Base-by-base conservation (phyloP, 2,329 filamentous ascomycete genomes). In the Paecilomyces niveus region DNA sequence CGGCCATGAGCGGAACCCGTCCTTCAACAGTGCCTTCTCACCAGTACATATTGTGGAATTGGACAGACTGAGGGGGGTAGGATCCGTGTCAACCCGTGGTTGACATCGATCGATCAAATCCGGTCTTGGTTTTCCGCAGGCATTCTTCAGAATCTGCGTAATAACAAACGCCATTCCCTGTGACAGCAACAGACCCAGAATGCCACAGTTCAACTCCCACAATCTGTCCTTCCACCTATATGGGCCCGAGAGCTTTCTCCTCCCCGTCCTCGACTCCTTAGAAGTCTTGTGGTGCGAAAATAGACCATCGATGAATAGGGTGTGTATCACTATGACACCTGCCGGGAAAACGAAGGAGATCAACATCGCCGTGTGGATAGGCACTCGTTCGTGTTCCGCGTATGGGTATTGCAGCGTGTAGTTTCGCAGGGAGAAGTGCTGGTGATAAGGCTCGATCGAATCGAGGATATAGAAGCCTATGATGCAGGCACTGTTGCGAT, bases 151-250 rank as follows among this genome's bases (percentile, higher is more conserved):
- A 3, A 78, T 79, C 39, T 81, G 80, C 3, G 83, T 85, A 54
- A 85, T 81, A 22, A 83, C 78, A 66, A 85, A 85, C 0, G 81
- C 78, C n/a, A 80, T 70, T 13, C 75, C 80, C 58, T 83, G 79
- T 32, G 81, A 78, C 49, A 85, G 68, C 15, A 81, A 66, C 58
- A 85, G 69, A n/a, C 83, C 83, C 26, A 85, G 67, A 10, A 85
- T 77, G 2, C 83, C 83, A 63, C 83, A 85, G 64, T 85, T 85
- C 65, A 85, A 72, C 68, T 85, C 82, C 83, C 83, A 85, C n/a
- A 85, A 66, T 21, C 83, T 75, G 63, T 84, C 81, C 65, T 81
- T 81, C 64, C 81, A 77, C 45, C 78, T 74, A 65, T 84, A 83
- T 56, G 75, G 79, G 0, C 77, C 73, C 56, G 73, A 74, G 39